Evolutionary conservation across 345 rosid genomes (phyloP), one percentile per base, ranked within the genome.

Genomic region (Sonneratia caseolaris): DNA sequence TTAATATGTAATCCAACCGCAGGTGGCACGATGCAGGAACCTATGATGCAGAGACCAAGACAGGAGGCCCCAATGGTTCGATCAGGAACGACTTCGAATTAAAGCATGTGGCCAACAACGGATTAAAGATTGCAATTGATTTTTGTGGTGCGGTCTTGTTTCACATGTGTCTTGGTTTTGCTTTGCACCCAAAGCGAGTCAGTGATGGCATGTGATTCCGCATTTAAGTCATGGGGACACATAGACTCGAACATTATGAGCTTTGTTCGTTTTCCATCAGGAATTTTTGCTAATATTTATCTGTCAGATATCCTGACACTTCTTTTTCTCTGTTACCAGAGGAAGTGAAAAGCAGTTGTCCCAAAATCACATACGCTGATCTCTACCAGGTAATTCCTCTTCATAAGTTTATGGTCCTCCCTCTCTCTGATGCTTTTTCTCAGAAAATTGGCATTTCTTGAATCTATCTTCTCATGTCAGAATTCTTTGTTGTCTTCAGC

Each of bases 11-110:
- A 22, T 22, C 64, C 7, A 62, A 37, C 55, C 73, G 75, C 73
- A 89, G 93, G 78, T 92, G 94, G 94, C 96, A 90, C 68, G 92
- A 94, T 45, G 98, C 98, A 9, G 97, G 98, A 72, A 93, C 97
- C 21, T 91, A 91, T 68, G 95, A 91, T 78, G 88, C 89, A 2
- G 84, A 78, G 49, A 87, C 87, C 10, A 87, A 79, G 79, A 91
- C 88, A 0, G 97, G 98, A 72, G 98, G 98, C n/a, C 87, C 97
- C 48, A 68, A 94, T 76, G 98, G 97, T 38, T 91, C 98, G 1
- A 88, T 89, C 35, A 80, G 96, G 81, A 77, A 71, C 40, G 78
- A 82, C 73, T 57, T 76, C 7, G 97, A 91, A 83, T 79, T 81
- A 40, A 66, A 68, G 14, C 91, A 88, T 32, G 8, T 56, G 0